Evolutionary conservation across 148 eudicot genomes (phyloP), one percentile per base, ranked within the genome.

Genomic region (Selenicereus undatus): DNA sequence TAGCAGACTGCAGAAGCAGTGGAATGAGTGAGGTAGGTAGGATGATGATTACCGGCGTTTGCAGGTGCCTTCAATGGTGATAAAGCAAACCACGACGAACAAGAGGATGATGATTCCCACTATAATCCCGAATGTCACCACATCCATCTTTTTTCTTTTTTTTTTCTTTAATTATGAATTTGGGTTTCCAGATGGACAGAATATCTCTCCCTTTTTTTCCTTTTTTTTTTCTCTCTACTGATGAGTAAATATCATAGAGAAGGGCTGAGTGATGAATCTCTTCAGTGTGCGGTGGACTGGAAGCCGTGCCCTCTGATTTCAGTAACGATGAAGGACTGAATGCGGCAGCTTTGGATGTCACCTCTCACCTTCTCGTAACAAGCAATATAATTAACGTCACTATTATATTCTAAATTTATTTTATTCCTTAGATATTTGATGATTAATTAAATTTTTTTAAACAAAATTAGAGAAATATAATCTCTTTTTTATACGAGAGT

Each of bases 11-110:
- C 4, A 22, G 4, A 20, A 64, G 45, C 6, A 6, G 45, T 21
- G n/a, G 42, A 48, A 65, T 8, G 13, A 18, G 68, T 11, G 48
- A 30, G 58, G 76, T 69, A 79, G 54, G 81, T 50, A 74, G 75
- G 85, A n/a, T n/a, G n/a, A n/a, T n/a, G n/a, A n/a, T 26, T 77
- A 75, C 32, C 88, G 87, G 79, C 86, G 92, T 24, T 88, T 91
- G 92, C 98, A 94, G 80, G 90, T 89, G 87, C 86, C 93, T 83
- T 92, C 92, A 30, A 92, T 81, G 71, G 93, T 85, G 89, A 94
- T 87, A 82, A 88, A 72, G 78, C 94, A 92, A 77, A 94, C 91
- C 45, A 84, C 83, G 84, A 78, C 83, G 86, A 91, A 86, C 66
- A 94, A 85, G 43, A 94, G 88, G 50, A 92, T 45, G 43, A 94